Conservation (phyloP, 768 basidiomycete species). For the Lactifluus rugatus region DNA sequence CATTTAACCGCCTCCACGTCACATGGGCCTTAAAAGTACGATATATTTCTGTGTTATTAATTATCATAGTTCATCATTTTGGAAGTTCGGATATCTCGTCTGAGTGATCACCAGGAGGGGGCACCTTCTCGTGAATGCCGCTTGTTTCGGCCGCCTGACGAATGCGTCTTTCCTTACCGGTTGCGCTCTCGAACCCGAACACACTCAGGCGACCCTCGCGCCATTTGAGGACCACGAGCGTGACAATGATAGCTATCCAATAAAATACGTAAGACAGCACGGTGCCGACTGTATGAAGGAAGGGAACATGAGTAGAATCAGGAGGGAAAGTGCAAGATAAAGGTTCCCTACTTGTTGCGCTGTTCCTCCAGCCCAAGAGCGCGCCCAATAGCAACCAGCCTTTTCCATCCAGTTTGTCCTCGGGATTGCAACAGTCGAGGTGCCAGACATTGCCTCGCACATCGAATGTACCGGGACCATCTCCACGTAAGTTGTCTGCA, state of each 20-base stretch:
- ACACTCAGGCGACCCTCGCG: conserved; percentile 24
- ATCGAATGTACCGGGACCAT: conserved; percentile 78
- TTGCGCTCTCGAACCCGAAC: conserved; percentile 9
- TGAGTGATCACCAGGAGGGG: background rate
- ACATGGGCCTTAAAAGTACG: no score
- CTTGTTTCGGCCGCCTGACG: background rate
- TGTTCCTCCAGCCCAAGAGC: conserved; percentile 85
- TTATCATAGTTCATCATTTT: background rate
- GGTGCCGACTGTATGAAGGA: conserved; percentile 48
- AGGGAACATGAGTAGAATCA: background rate
- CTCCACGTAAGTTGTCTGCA: conserved; percentile 54
- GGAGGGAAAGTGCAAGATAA: background rate
- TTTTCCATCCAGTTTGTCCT: conserved; percentile 37
- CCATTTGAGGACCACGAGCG: conserved; percentile 59
- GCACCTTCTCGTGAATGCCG: conserved; percentile 1
- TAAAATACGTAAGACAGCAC: conserved; percentile 87
- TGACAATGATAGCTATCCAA: conserved; percentile 74
- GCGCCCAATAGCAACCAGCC: conserved; percentile 81
- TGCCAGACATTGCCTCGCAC: conserved; percentile 85
- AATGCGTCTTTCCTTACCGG: conserved; percentile 11
- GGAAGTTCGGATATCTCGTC: conserved; percentile 12
- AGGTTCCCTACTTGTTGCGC: conserved; percentile 46
- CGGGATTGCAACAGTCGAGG: conserved; percentile 68
- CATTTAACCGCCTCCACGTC: background rate
- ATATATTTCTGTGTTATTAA: background rate